A percentile compares a stretch with the other conserved stretches of the same genome.
Conservation (phyloP, 108 stramenopile species). For the Aurantiochytrium sp. region DNA sequence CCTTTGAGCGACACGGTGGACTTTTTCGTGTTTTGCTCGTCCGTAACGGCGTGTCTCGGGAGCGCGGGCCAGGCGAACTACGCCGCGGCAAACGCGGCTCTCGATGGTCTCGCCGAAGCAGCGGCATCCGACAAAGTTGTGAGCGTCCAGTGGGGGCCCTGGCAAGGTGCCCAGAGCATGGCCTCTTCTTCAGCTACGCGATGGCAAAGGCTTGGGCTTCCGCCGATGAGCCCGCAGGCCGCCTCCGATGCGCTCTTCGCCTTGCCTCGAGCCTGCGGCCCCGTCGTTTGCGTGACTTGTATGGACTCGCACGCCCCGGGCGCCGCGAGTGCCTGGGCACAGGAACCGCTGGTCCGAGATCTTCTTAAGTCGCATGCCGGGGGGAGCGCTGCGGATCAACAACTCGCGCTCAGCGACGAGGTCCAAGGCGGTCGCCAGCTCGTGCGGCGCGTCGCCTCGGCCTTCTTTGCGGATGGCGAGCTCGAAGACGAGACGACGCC, state of each 20-base stretch:
- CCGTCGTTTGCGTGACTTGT: not conserved
- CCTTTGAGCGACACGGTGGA: not conserved
- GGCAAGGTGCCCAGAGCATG: not conserved
- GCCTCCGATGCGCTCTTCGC: not conserved
- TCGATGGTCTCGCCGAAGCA: not conserved
- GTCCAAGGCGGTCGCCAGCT: not conserved
- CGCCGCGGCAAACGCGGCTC: not conserved
- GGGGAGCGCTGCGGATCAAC: too few relatives aligned
- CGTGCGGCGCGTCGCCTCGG: not conserved
- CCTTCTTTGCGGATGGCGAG: not conserved
- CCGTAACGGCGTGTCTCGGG: not conserved
- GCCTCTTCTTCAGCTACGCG: not conserved
- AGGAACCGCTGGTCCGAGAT: not conserved
- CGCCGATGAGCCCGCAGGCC: not conserved
- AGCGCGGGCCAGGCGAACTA: conserved; percentile 2
- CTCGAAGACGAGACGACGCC: not conserved
- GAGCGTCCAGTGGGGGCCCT: not conserved
- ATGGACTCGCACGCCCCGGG: not conserved
- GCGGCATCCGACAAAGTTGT: not conserved
- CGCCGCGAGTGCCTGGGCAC: not conserved
- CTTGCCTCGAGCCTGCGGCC: not conserved
- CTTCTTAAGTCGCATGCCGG: too few relatives aligned
- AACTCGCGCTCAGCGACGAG: too few relatives aligned
- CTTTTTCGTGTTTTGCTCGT: conserved; percentile 14
- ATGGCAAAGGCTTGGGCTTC: not conserved